These are phyloP conservation scores for Pisolithus tinctorius DNA, from an alignment of 768 basidiomycete species.

Conservation along the genomic window DNA sequence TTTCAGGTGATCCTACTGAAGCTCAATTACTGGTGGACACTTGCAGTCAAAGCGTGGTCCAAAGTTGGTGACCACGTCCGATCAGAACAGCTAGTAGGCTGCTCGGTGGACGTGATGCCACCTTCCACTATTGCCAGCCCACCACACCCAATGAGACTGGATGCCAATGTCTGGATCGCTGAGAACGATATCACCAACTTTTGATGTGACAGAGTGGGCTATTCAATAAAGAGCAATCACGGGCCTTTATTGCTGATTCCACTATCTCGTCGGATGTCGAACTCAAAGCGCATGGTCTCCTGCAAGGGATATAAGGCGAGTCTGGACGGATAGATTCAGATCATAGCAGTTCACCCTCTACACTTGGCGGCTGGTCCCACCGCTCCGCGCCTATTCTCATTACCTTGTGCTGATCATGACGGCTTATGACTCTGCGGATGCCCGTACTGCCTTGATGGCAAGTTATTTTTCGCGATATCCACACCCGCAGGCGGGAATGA, in stretches of 20 bases:
- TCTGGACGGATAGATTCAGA: not conserved
- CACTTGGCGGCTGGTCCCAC: constrained; percentile 10
- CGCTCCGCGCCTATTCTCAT: not conserved
- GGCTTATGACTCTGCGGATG: constrained; percentile 27
- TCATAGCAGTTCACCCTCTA: not conserved
- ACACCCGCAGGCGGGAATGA: constrained; percentile 14
- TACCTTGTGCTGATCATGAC: constrained; percentile 7
- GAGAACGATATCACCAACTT: too few species aligned
- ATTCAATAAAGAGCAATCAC: constrained; percentile 9
- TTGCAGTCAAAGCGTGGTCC: too few species aligned
- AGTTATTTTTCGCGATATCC: constrained; percentile 20
- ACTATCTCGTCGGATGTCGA: constrained; percentile 2
- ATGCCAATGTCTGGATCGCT: too few species aligned
- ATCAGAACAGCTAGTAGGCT: too few species aligned
- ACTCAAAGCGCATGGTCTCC: constrained; percentile 9
- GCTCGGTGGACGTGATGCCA: too few species aligned
- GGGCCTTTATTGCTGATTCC: constrained; percentile 13
- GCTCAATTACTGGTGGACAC: too few species aligned
- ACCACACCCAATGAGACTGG: too few species aligned
- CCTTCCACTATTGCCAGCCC: too few species aligned
- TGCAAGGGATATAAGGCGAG: constrained; percentile 20
- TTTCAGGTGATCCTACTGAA: too few species aligned
- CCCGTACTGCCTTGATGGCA: constrained; percentile 26
- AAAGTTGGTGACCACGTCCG: too few species aligned
- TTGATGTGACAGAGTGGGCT: not conserved